These are phyloP conservation scores for Kwoniella sp. DNA, from an alignment of 768 basidiomycete species.

Conservation along the genomic window DNA sequence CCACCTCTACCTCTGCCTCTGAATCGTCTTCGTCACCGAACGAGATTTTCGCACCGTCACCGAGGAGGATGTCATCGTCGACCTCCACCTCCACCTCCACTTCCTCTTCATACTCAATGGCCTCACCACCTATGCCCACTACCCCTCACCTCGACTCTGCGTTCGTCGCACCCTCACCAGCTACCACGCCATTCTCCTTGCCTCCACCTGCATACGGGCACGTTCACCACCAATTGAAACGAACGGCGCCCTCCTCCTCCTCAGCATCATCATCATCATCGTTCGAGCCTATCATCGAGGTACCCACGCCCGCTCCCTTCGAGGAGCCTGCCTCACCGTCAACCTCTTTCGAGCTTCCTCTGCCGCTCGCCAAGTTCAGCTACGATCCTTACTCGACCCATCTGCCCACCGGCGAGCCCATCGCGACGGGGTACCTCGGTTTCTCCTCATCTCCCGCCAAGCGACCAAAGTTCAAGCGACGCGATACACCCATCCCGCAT, in stretches of 20 bases:
- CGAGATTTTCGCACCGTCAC: slow-evolving; percentile 8
- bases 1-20: background rate
- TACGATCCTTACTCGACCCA: slow-evolving; percentile 14
- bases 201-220: slow-evolving; percentile 10
- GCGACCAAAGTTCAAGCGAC: slow-evolving; percentile 34
- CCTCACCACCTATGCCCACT: slow-evolving; percentile 21
- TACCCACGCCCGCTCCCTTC: background rate
- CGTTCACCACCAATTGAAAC: background rate
- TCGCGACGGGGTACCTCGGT: background rate
- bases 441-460: background rate
- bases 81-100: slow-evolving; percentile 4
- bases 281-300: background rate
- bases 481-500: slow-evolving; percentile 40
- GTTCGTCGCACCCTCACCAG: slow-evolving; percentile 1
- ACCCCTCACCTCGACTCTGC: slow-evolving; percentile 16
- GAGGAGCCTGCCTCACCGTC: background rate
- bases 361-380: slow-evolving; percentile 2
- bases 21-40: background rate
- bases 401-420: slow-evolving; percentile 15
- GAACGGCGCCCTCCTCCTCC: background rate
- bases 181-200: slow-evolving; percentile 16
- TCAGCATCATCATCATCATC: background rate
- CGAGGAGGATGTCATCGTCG: slow-evolving; percentile 7
- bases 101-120: slow-evolving; percentile 5
- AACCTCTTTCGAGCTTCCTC: background rate